Percentiles rank a stretch among this genome's conserved stretches.
Conservation (phyloP, 2,329 filamentous ascomycete genomes). For the Arthrobotrys entomopaga region DNA sequence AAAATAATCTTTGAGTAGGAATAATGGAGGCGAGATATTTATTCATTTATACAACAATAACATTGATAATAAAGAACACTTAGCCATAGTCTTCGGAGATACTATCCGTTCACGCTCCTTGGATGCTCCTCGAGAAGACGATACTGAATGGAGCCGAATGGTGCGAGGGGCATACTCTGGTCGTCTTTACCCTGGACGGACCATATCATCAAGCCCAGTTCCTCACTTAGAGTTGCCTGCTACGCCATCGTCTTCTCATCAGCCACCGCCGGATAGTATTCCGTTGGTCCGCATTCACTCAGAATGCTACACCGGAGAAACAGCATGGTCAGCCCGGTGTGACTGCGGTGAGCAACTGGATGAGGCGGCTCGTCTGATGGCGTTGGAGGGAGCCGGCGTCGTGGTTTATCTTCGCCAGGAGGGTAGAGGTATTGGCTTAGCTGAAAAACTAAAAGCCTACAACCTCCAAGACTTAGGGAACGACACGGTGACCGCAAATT, state of each 20-base stretch:
- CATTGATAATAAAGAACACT: conserved; percentile 91
- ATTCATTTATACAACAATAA: conserved; percentile 93
- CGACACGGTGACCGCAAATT: conserved; percentile 97
- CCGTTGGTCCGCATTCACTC: conserved; percentile 95
- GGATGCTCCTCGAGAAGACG: conserved; percentile 76
- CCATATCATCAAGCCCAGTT: conserved; percentile 63
- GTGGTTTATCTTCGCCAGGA: conserved; percentile 97
- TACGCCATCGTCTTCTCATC: conserved; percentile 45
- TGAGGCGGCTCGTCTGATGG: conserved; percentile 94
- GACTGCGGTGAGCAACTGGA: conserved; percentile 98
- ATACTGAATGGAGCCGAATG: conserved; percentile 90
- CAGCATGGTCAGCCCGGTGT: conserved; percentile 95
- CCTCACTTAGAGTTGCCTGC: conserved; percentile 5
- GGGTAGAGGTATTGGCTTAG: conserved; percentile 91
- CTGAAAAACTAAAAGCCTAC: conserved; percentile 97
- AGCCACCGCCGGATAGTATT: conserved; percentile 59
- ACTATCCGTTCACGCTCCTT: conserved; percentile 79
- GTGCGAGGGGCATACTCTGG: conserved; percentile 93
- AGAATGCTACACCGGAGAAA: conserved; percentile 98
- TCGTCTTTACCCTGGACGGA: conserved; percentile 83
- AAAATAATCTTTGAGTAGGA: conserved; percentile 2
- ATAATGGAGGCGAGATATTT: conserved; percentile 88
- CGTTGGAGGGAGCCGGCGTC: conserved; percentile 76
- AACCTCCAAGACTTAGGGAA: conserved; percentile 95
- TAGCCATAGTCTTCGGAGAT: conserved; percentile 95